phyloP scores from a whole-genome alignment of 306 rosid species.

The Bauhinia variegata region DNA sequence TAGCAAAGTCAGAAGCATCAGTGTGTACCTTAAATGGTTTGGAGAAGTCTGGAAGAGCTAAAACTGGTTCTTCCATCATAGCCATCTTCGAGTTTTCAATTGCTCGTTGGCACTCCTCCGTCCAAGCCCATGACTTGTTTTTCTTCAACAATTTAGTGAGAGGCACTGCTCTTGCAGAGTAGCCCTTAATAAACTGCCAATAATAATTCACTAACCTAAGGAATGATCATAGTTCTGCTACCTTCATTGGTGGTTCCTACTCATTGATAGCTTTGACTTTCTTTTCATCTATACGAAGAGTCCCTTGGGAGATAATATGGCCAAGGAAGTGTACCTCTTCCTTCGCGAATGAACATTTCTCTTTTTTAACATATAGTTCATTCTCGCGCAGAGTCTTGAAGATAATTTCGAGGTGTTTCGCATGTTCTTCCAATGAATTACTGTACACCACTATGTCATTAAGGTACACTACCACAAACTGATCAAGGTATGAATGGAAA shows the following conservation, averaged over 20 bases:
- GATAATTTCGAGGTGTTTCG: background rate
- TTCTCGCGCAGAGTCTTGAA: background rate
- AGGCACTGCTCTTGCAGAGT: background rate
- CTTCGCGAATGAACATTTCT: background rate
- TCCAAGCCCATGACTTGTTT: slow-evolving; percentile 1
- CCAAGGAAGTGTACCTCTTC: background rate
- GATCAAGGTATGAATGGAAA: background rate
- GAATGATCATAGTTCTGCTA: background rate
- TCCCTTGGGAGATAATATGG: background rate
- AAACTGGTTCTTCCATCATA: background rate
- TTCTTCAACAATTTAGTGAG: background rate
- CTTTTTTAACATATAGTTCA: background rate
- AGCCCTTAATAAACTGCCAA: background rate
- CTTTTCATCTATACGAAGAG: background rate
- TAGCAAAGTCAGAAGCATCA: slow-evolving; percentile 15
- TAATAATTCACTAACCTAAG: slow-evolving; percentile 12
- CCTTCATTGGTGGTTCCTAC: background rate
- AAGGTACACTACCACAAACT: background rate
- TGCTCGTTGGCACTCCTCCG: background rate
- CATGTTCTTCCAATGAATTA: background rate
- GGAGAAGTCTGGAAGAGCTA: background rate
- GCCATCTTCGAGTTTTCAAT: background rate
- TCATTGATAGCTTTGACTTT: background rate
- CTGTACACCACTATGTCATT: slow-evolving; percentile 8
- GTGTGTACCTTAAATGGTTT: slow-evolving; percentile 3